Evolutionary conservation across 2,329 filamentous ascomycete species (phyloP), one percentile per base, ranked within the genome.

Genomic region (Colletotrichum tropicicola): DNA sequence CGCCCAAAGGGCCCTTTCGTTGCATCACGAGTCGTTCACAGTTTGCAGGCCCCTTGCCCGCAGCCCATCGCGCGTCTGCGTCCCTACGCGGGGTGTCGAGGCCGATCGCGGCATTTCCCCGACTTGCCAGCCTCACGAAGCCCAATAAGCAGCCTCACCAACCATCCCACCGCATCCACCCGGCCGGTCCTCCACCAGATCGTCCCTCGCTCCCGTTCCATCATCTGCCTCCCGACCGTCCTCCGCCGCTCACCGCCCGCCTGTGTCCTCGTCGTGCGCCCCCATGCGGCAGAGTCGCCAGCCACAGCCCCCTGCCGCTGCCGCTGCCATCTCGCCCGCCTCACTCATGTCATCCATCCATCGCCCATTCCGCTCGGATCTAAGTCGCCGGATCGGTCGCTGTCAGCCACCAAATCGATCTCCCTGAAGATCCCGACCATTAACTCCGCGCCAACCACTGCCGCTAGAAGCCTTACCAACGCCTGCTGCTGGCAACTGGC

Each of bases 91-190:
- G 47, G 47, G 37, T 43, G 32, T 51, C 37, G 35, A 43, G 28
- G 59, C 59, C 53, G 59, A 62, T 62, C 59, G 30, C 53, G 37
- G 27, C n/a, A 19, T 52, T 32, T 32, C 53, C 53, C 53, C 59
- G 53, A 43, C 37, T 15, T 44, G 37, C 25, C 47, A 57, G 44
- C 52, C 39, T 45, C 53, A 27, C 21, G 28, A 43, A 51, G 53
- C 35, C 53, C 59, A 63, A 63, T 58, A 19, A 58, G 35, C 59
- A 39, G 52, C 59, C 44, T 62, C 49, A 39, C 23, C 41, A 39
- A 48, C 41, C 58, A 54, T 61, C 58, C 52, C 43, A 43, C 51
- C 15, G 35, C 58, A 57, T 51, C 59, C 52, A 58, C 59, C 17
- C 8, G 44, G 27, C 45, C 27, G 35, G 44, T 43, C 53, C 37